Conservation (phyloP, 2,329 filamentous ascomycete species). For the Phyllosticta citriasiana region DNA sequence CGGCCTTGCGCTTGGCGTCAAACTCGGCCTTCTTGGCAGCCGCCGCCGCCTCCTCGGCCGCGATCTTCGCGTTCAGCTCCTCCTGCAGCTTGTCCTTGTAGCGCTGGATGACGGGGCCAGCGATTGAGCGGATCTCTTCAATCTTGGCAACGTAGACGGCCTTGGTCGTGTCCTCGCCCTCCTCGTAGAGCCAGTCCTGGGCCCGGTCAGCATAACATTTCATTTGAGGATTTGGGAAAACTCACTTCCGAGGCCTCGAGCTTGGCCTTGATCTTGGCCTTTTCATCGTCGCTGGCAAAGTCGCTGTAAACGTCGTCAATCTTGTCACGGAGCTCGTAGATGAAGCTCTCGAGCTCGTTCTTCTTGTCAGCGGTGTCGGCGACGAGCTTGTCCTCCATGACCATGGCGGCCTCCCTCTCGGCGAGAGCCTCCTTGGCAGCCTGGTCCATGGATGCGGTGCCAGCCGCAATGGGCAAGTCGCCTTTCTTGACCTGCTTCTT, state of each 20-base stretch:
- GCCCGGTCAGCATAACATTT: conserved; percentile 11
- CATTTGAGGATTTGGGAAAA: conserved; percentile 4
- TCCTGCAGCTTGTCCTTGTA: conserved; percentile 91
- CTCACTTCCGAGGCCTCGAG: conserved; percentile 79
- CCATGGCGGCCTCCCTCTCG: conserved; percentile 84
- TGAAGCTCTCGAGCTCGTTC: conserved; percentile 97
- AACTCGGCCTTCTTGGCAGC: conserved; percentile 52
- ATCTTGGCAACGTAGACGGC: conserved; percentile 89
- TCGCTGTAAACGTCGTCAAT: conserved; percentile 85
- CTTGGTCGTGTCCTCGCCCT: conserved; percentile 90
- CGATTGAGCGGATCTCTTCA: conserved; percentile 85
- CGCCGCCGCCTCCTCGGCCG: conserved; percentile 54
- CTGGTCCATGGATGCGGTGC: conserved; percentile 69
- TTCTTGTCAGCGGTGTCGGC: conserved; percentile 98
- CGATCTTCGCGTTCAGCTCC: conserved; percentile 64
- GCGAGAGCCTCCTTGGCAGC: conserved; percentile 53
- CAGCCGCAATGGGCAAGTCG: conserved; percentile 77
- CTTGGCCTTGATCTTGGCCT: conserved; percentile 73
- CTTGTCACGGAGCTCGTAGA: conserved; percentile 95
- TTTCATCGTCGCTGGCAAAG: conserved; percentile 85
- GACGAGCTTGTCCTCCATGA: conserved; percentile 97
- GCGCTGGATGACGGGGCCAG: conserved; percentile 84
- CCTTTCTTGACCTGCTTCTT: conserved; percentile 99
- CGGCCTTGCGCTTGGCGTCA: conserved; percentile 68
- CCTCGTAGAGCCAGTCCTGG: conserved; percentile 97